phyloP scores from a whole-genome alignment of 306 rosid genomes.

The Sicyos edulis region DNA sequence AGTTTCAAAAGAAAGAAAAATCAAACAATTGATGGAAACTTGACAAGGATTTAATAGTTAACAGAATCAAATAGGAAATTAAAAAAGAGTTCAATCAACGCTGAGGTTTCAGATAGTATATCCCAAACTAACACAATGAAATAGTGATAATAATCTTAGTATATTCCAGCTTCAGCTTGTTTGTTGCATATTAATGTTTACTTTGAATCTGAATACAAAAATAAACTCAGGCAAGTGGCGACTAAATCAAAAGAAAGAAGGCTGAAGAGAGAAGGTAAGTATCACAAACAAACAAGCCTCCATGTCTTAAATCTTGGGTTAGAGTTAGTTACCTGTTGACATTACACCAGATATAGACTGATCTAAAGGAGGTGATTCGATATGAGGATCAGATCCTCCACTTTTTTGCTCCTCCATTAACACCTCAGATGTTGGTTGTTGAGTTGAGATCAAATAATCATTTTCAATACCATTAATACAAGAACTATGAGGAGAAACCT shows the following conservation, averaged over 20 bases:
- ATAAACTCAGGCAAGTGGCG: not conserved
- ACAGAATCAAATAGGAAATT: not conserved
- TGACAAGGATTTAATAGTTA: not conserved
- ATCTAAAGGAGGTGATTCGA: slow-evolving; percentile 24
- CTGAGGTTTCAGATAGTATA: not conserved
- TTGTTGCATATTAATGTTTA: not conserved
- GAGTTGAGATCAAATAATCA: slow-evolving; percentile 28
- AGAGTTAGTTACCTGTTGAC: slow-evolving; percentile 4
- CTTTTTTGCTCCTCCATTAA: slow-evolving; percentile 35
- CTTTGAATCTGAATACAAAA: not conserved
- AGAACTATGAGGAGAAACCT: slow-evolving; percentile 29
- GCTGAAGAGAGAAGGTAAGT: not conserved
- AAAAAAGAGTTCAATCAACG: not conserved
- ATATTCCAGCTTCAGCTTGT: not conserved
- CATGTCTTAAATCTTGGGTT: slow-evolving; percentile 6
- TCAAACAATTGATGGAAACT: not conserved
- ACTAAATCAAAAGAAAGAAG: not conserved
- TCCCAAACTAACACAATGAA: not conserved
- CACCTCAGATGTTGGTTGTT: slow-evolving; percentile 23
- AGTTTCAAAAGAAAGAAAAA: slow-evolving; percentile 10
- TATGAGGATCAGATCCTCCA: slow-evolving; percentile 27
- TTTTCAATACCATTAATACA: slow-evolving; percentile 20
- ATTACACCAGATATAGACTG: slow-evolving; percentile 39
- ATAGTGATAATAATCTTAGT: no score
- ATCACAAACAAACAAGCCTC: not conserved